phyloP scores from a whole-genome alignment of 1,284 basidiomycete species.

The Neonothopanus nambi region DNA sequence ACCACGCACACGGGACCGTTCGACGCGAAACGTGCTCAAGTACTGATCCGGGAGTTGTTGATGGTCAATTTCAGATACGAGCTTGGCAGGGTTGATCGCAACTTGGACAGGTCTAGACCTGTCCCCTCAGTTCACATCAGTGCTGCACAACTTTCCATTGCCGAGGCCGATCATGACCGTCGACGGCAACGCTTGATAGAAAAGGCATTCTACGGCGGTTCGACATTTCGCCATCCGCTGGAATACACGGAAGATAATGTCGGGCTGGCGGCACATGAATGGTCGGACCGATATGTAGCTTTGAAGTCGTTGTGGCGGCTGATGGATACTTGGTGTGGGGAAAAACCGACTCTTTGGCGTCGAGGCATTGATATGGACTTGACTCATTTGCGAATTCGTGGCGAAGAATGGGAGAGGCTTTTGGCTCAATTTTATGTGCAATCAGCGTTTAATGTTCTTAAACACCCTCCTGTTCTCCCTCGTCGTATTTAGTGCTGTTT shows the following conservation, averaged over 20 bases:
- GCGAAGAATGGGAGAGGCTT: neutral
- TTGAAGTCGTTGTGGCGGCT: neutral
- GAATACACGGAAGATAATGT: too few species aligned
- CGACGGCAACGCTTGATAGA: too few species aligned
- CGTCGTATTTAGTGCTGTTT: too few species aligned
- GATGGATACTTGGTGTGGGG: neutral
- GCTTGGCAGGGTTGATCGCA: neutral
- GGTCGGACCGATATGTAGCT: neutral
- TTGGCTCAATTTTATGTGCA: slow-evolving; percentile 1
- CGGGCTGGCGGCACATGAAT: neutral
- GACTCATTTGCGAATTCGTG: neutral
- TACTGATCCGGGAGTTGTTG: too few species aligned
- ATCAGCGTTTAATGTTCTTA: neutral
- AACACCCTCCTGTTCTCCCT: neutral
- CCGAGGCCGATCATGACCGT: neutral
- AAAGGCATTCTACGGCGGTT: too few species aligned
- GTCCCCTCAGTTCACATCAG: neutral
- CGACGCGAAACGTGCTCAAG: too few species aligned
- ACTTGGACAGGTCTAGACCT: neutral
- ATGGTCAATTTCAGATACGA: slow-evolving; percentile 1
- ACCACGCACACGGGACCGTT: too few species aligned
- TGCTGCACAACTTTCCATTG: neutral
- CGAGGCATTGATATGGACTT: neutral
- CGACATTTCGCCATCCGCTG: too few species aligned
- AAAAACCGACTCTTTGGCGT: neutral